phyloP scores from a whole-genome alignment of 164 flowering plant species.

The Chimonanthus salicifolius region DNA sequence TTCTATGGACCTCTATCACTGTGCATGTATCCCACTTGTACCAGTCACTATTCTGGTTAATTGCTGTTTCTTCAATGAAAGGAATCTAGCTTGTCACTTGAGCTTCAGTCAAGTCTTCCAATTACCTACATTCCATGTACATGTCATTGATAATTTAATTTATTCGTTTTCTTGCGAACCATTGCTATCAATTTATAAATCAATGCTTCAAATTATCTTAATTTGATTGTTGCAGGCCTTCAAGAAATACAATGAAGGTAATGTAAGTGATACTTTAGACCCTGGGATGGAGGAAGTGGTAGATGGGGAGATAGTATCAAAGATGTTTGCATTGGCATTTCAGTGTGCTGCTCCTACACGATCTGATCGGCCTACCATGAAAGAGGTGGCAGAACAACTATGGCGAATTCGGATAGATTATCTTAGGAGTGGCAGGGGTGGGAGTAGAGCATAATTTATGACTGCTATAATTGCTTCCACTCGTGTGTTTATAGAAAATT shows the following conservation, averaged over 20 bases:
- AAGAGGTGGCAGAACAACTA: constrained; percentile 68
- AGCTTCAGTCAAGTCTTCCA: too few species aligned
- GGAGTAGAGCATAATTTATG: constrained; percentile 6
- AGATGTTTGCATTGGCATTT: constrained; percentile 69
- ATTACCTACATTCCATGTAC: too few species aligned
- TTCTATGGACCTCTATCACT: background rate
- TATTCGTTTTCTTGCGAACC: background rate
- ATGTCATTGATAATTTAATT: background rate
- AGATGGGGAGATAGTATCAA: constrained; percentile 31
- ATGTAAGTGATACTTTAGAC: constrained; percentile 46
- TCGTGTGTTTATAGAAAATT: background rate
- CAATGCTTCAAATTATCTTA: background rate
- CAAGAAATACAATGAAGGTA: constrained; percentile 50
- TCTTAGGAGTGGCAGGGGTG: constrained; percentile 31
- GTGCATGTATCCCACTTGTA: background rate
- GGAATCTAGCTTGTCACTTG: background rate
- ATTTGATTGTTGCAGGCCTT: constrained; percentile 54
- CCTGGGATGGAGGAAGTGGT: constrained; percentile 60
- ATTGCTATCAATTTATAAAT: background rate
- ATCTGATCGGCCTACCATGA: constrained; percentile 84
- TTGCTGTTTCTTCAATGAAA: too few species aligned
- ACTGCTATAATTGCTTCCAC: background rate
- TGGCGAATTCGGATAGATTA: constrained; percentile 86
- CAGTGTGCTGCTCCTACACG: constrained; percentile 82
- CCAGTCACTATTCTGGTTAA: background rate